Base-by-base conservation (phyloP, 139 green algal species). In the Micractinium sp. region DNA sequence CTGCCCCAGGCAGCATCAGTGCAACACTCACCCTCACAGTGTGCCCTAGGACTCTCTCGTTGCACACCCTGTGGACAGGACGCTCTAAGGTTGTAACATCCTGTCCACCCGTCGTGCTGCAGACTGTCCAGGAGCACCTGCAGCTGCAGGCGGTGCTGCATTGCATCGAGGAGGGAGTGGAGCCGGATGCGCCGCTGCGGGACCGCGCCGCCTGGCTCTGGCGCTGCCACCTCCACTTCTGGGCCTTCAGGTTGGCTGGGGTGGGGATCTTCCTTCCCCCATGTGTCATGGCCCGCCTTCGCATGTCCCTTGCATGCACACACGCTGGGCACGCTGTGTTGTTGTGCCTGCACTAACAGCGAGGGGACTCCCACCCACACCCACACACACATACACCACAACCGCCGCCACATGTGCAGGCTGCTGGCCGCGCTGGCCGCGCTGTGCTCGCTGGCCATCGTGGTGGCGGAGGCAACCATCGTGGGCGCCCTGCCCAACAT, bases 401-500 rank as follows among this genome's bases (percentile, higher is more conserved):
- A 5, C 47, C 63, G 7, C 63, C 63, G 14, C 63, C 60, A 16
- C 60, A 16, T 2, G n/a, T 85, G 60, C 86, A 92, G 91, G 89
- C 25, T 89, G 33, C 47, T 92, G 29, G 90, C 93, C 63, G 63
- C 93, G 36, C 33, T 93, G 63, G 39, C 82, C 31, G 91, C 76
- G 15, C 73, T 92, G 14, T 75, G 93, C 56, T 95, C 93, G 0
- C 36, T 92, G 76, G 85, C 82, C 0, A 86, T 95, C 22, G 79
- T 94, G 12, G 19, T 95, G 60, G 94, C 93, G 0, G 91, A 96
- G 87, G 89, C 91, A 2, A 93, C 91, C n/a, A 95, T 95, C 75
- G 86, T 88, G 0, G 75, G 85, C 7, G 53, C 47, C 5, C 69
- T 96, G 61, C 93, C 92, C 39, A 95, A 95, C 86, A 71, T 93